These are phyloP conservation scores for Thielaviopsis punctulata DNA, from an alignment of 2,329 filamentous ascomycete species.

Conservation along the genomic window DNA sequence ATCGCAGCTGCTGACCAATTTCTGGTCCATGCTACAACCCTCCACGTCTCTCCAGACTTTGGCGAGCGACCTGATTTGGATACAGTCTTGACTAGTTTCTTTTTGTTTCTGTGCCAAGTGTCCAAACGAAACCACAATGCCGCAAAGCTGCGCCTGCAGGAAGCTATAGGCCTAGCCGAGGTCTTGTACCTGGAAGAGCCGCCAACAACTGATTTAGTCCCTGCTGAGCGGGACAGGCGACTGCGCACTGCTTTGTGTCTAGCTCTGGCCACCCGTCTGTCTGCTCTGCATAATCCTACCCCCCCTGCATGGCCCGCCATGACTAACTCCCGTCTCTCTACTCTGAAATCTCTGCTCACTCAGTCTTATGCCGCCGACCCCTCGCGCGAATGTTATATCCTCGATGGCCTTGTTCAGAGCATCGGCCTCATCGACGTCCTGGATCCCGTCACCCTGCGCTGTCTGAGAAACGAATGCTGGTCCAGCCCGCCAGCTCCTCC, in stretches of 20 bases:
- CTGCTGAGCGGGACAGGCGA: not conserved
- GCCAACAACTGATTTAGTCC: not conserved
- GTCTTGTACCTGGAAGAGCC: not conserved
- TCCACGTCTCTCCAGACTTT: not conserved
- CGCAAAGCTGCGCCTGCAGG: not conserved
- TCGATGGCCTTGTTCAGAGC: not conserved
- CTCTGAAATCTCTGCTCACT: not conserved
- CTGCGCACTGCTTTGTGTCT: not conserved
- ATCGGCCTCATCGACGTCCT: not conserved
- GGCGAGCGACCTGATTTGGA: not conserved
- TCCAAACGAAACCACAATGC: not conserved
- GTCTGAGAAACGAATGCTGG: not conserved
- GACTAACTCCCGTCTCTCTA: not conserved
- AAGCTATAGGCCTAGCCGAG: not conserved
- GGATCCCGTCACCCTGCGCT: not conserved
- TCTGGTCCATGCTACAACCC: not conserved
- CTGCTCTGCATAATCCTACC: not conserved
- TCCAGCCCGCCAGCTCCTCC: not conserved
- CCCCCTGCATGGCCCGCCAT: not conserved
- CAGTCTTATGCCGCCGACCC: not conserved
- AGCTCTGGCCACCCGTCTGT: not conserved
- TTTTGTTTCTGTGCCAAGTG: not conserved
- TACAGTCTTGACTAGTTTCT: not conserved
- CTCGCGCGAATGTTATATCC: not conserved
- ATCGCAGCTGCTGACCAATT: not conserved